Evolutionary conservation across 148 eudicot genomes (phyloP), one percentile per base, ranked within the genome.

Genomic region (Oxyria digyna): DNA sequence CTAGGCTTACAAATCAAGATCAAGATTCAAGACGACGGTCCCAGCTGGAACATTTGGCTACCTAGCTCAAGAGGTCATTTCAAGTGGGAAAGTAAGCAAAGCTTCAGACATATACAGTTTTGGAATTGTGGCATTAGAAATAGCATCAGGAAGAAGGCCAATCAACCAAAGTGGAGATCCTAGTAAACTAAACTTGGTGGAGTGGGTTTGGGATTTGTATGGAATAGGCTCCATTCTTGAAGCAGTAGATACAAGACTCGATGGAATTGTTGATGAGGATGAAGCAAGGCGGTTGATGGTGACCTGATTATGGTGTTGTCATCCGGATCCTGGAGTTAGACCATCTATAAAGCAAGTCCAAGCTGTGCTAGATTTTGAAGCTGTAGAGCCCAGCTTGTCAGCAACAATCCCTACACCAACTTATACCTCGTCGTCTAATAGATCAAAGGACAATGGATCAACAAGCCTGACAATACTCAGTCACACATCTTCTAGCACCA

Each of bases 251-350:
- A 23, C 23, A 59, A 79, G 69, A 45, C 62, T 87, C 1, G 40
- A 72, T 3, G 69, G 23, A 42, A 77, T 76, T 10, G 82, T 74
- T 26, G 73, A 84, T 1, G 33, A 4, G 18, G 64, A 79, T n/a
- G 70, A 87, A 71, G 71, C 75, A 0, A 82, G 81, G 57, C 68
- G 80, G 37, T 74, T 84, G 74, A 66, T 84, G 79, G 78, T 79
- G 27, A 77, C 78, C 0, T 85, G 85, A 37, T 54, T 84, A n/a
- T n/a, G n/a, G 87, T 82, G 87, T 74, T 82, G 80, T 42, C 83
- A 87, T 46, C 88, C 88, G 3, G 83, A 87, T 43, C 32, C 48
- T 4, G 78, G 43, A 8, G 10, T 33, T 37, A 57, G 91, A 43
- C 88, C 91, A 4, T 78, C 87, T 0, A 82, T 84, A 40, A 70